Evolutionary conservation across 768 basidiomycete genomes (phyloP), one percentile per base, ranked within the genome.

Genomic region (Leccinum ochraceum): DNA sequence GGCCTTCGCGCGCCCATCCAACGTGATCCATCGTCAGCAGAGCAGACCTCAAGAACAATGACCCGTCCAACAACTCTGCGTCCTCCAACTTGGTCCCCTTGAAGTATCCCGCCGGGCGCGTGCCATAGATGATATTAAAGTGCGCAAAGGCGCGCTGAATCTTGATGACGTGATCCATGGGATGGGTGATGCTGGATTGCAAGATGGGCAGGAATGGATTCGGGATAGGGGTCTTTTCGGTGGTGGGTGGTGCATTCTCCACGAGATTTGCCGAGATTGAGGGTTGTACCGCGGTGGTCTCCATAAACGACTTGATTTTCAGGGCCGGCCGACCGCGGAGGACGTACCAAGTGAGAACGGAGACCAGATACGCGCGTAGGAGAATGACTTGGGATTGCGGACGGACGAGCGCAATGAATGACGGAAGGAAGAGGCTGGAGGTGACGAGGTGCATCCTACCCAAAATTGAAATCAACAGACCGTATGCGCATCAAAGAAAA

Each of bases 131-230:
- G 7, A 63, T 59, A 32, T 71, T 58, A 56, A 67, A 77, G 60
- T 77, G 77, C 0, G 71, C 73, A 22, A 78, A 67, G 0, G 76
- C 32, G 0, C 74, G 74, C 36, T 77, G 75, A 17, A 72, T 63
- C 56, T 77, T 77, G 49, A 63, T 10, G 8, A 76, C 6, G 50
- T 77, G 77, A 9, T 77, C 76, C 4, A 60, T 53, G 0, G 77
- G 76, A 58, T 79, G 74, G 0, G 71, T 52, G 39, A 81, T 67
- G 9, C 74, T 66, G 4, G 72, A 71, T 56, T 81, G 75, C 46
- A 81, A 65, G 63, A 81, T 69, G 0, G 74, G 69, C 8, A 79
- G 58, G 75, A 81, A 81, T 0, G 71, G 66, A 54, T 81, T 81
- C 3, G 77, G 74, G 3, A 16, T 58, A 2, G 63, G 61, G 1